These are phyloP conservation scores for Venustampulla echinocandica DNA, from an alignment of 495 filamentous ascomycete species.

Conservation along the genomic window DNA sequence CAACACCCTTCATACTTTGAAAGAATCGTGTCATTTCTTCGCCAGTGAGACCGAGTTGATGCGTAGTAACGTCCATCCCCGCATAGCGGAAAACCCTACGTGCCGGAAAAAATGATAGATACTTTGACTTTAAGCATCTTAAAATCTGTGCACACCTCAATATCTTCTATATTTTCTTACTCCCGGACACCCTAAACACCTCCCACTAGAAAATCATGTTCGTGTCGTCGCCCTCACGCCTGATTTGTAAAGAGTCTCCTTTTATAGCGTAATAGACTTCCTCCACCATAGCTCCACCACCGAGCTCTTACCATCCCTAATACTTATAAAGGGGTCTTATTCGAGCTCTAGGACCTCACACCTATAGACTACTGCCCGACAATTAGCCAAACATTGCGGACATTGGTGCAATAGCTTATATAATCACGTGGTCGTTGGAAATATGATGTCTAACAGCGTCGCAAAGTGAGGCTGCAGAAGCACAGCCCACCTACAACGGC, in stretches of 20 bases:
- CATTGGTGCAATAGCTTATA: too few relatives aligned
- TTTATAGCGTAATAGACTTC: slow-evolving; percentile 2
- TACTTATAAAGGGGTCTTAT: too few relatives aligned
- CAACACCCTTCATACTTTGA: too few relatives aligned
- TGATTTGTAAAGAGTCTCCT: neutral
- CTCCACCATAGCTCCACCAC: neutral
- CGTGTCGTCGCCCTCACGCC: slow-evolving; percentile 1
- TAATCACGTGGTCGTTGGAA: too few relatives aligned
- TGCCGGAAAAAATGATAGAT: neutral
- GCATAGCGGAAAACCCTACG: neutral
- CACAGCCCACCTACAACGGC: too few relatives aligned
- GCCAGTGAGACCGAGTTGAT: too few relatives aligned
- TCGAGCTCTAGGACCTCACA: too few relatives aligned
- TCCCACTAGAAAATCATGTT: slow-evolving; percentile 4
- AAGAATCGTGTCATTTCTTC: too few relatives aligned
- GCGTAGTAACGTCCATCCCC: neutral
- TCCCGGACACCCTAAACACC: neutral
- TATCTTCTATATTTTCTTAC: neutral
- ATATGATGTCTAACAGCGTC: too few relatives aligned
- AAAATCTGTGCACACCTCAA: slow-evolving; percentile 1
- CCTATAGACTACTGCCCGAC: too few relatives aligned
- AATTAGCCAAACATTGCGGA: too few relatives aligned
- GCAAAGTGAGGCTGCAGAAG: too few relatives aligned
- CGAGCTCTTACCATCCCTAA: slow-evolving; percentile 1
- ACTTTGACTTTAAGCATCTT: slow-evolving; percentile 1